Conservation (phyloP, 2,329 filamentous ascomycete species). For the Biscogniauxia sp. region DNA sequence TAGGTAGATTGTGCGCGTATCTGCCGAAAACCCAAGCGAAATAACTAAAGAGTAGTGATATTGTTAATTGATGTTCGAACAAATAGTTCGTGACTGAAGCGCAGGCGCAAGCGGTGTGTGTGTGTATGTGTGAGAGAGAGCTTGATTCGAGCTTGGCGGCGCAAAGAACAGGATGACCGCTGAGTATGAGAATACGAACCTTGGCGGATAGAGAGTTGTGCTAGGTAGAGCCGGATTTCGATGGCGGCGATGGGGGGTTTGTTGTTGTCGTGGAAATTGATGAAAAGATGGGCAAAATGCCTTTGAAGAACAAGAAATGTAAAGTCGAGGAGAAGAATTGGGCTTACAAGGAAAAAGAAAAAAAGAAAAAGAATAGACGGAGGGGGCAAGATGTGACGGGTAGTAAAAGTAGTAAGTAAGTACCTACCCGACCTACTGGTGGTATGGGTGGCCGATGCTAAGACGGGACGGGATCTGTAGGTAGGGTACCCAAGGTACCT, state of each 20-base stretch:
- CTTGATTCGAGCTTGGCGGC: not conserved
- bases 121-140: too few relatives aligned
- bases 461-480: not conserved
- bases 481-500: not conserved
- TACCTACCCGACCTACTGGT: not conserved
- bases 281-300: not conserved
- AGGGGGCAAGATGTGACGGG: not conserved
- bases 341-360: not conserved
- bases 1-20: slow-evolving; percentile 15
- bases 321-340: not conserved
- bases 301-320: slow-evolving; percentile 1
- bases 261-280: slow-evolving; percentile 7
- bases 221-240: slow-evolving; percentile 3
- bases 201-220: slow-evolving; percentile 1
- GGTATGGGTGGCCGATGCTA: not conserved
- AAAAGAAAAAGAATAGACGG: not conserved
- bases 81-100: not conserved
- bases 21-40: too few relatives aligned
- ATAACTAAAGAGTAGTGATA: not conserved
- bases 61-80: not conserved
- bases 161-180: not conserved
- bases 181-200: not conserved
- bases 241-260: slow-evolving; percentile 2
- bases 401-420: not conserved
- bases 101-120: not conserved